phyloP scores from a whole-genome alignment of 1,284 basidiomycete species.

The Cryptococcus neoformans region DNA sequence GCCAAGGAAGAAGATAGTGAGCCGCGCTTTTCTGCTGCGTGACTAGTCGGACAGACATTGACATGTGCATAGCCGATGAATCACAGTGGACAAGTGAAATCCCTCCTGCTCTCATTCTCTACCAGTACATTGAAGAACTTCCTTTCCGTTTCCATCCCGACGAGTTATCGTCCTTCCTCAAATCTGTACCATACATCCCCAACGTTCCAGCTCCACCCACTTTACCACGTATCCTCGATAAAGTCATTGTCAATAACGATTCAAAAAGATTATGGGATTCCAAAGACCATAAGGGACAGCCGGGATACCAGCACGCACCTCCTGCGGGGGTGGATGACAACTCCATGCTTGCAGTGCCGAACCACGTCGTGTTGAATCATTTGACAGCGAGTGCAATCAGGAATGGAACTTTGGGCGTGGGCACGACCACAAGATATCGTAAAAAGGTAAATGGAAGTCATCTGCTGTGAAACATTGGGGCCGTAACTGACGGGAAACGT shows the following conservation, averaged over 20 bases:
- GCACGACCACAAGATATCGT: conserved; percentile 87
- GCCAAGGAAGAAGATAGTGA: conserved; percentile 36
- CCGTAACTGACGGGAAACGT: background rate
- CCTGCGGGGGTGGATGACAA: conserved; percentile 68
- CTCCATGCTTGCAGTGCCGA: conserved; percentile 88
- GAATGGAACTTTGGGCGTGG: conserved; percentile 91
- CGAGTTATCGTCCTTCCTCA: conserved; percentile 31
- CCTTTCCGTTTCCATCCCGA: conserved; percentile 56
- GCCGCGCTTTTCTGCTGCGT: conserved; percentile 5
- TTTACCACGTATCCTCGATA: conserved; percentile 87
- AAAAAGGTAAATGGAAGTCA: conserved; percentile 66
- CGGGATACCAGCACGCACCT: conserved; percentile 23
- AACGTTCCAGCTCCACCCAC: conserved; percentile 73
- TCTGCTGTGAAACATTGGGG: background rate
- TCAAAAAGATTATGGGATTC: conserved; percentile 43
- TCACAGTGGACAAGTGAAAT: conserved; percentile 69
- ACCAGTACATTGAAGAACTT: conserved; percentile 76
- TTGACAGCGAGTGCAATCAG: conserved; percentile 93
- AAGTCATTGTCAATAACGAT: conserved; percentile 79
- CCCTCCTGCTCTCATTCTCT: conserved; percentile 68
- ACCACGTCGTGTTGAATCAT: conserved; percentile 93
- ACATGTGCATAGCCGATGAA: conserved; percentile 32
- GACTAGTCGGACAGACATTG: too few species aligned
- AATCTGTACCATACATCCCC: conserved; percentile 52
- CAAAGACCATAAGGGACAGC: conserved; percentile 18